phyloP scores from a whole-genome alignment of 169 alveolate species.

The Perkinsus marinus region DNA sequence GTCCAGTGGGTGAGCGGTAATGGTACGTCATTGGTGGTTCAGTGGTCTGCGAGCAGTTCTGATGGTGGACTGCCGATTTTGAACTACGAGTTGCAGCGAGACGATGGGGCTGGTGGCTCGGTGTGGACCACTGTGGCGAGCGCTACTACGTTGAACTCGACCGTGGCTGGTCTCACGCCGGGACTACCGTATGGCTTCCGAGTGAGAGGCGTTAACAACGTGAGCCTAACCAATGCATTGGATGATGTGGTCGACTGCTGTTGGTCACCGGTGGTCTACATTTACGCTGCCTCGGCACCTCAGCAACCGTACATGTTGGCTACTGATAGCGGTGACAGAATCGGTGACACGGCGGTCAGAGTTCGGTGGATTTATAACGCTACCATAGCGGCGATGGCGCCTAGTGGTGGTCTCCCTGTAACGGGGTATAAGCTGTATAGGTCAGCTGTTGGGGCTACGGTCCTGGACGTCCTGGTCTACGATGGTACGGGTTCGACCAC shows the following conservation, averaged over 20 bases:
- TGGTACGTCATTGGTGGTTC: neutral
- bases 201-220: neutral
- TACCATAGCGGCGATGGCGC: neutral
- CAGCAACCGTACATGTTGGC: neutral
- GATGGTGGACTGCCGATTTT: neutral
- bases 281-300: slow-evolving; percentile 3
- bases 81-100: neutral
- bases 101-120: slow-evolving; percentile 2
- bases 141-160: neutral
- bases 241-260: neutral
- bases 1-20: neutral
- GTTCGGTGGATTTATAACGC: neutral
- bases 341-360: neutral
- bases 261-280: neutral
- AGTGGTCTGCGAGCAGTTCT: neutral
- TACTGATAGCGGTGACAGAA: neutral
- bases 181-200: neutral
- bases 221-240: neutral
- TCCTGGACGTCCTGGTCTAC: neutral
- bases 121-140: neutral
- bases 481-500: neutral
- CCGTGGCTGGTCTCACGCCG: slow-evolving; percentile 1
- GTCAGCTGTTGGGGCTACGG: neutral
- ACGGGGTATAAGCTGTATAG: neutral
- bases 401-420: neutral